Conservation (phyloP, 2,329 filamentous ascomycete species). For the Nakataea oryzae region DNA sequence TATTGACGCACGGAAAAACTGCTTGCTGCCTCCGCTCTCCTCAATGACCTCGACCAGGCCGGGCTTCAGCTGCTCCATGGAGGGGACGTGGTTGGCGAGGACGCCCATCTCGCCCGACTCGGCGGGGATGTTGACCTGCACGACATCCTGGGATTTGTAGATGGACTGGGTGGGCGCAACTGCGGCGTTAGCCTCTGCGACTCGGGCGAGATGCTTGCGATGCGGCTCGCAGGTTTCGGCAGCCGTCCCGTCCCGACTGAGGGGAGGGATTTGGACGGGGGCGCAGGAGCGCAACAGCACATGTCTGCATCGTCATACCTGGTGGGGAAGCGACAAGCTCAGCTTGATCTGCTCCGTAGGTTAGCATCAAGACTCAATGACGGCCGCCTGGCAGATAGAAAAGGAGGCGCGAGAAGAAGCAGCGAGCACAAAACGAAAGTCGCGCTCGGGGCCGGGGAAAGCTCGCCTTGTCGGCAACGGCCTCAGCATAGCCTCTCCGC, state of each 20-base stretch:
- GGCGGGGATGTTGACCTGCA: conserved; percentile 98
- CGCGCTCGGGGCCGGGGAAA: background rate
- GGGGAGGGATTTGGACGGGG: too few species aligned
- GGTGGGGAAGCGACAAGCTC: conserved; percentile 92
- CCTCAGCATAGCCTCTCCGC: conserved; percentile 86
- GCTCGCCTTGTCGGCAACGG: conserved; percentile 69
- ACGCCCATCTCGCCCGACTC: conserved; percentile 99
- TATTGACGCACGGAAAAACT: conserved; percentile 82
- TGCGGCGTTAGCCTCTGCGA: background rate
- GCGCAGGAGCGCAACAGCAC: background rate
- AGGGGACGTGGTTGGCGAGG: conserved; percentile 95
- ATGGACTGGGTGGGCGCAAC: conserved; percentile 41
- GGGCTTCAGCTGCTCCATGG: conserved; percentile 97
- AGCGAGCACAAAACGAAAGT: conserved; percentile 4
- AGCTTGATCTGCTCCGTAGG: conserved; percentile 66
- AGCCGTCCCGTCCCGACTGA: background rate
- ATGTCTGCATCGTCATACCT: conserved; percentile 56
- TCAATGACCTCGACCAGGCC: conserved; percentile 92
- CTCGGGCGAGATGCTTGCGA: background rate
- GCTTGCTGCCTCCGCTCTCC: conserved; percentile 81
- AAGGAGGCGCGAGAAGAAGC: background rate
- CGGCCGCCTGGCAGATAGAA: background rate
- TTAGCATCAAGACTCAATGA: conserved; percentile 12
- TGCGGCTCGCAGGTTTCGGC: background rate
- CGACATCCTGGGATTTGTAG: conserved; percentile 58